Conservation (phyloP, 306 rosid genomes). For the Castanea mollissima region DNA sequence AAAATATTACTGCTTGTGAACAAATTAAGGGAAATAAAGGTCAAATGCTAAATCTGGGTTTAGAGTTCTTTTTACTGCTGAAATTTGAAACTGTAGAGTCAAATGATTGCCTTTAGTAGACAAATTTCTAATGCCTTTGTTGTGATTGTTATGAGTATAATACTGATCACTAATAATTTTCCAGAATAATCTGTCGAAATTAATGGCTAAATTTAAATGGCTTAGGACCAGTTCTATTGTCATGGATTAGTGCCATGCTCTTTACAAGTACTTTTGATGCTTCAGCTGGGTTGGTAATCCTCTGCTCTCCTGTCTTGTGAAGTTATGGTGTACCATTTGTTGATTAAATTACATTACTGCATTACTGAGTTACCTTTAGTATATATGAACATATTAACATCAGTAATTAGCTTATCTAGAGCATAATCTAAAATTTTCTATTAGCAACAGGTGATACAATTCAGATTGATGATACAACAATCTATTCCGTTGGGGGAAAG, state of each 20-base stretch:
- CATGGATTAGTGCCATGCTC: too few species aligned
- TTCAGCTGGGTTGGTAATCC: background rate
- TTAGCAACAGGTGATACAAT: constrained; percentile 37
- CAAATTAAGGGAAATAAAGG: background rate
- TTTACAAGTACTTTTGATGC: background rate
- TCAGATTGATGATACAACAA: constrained; percentile 28
- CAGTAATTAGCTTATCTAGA: background rate
- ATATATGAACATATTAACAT: background rate
- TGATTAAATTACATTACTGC: background rate
- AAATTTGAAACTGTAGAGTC: background rate
- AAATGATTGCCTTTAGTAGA: too few species aligned
- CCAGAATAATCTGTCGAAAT: too few species aligned
- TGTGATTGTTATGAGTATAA: too few species aligned
- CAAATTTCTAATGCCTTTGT: too few species aligned
- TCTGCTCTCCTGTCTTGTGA: background rate
- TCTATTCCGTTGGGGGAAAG: constrained; percentile 47
- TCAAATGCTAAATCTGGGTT: background rate
- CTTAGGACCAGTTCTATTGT: too few species aligned
- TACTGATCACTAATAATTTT: too few species aligned
- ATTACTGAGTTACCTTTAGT: background rate
- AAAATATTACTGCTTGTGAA: background rate
- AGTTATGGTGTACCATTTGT: background rate
- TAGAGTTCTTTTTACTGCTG: background rate
- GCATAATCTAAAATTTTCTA: constrained; percentile 1
- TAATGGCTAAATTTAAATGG: too few species aligned